phyloP scores from a whole-genome alignment of 2,329 filamentous ascomycete species.

The Pseudocercospora fuligena region DNA sequence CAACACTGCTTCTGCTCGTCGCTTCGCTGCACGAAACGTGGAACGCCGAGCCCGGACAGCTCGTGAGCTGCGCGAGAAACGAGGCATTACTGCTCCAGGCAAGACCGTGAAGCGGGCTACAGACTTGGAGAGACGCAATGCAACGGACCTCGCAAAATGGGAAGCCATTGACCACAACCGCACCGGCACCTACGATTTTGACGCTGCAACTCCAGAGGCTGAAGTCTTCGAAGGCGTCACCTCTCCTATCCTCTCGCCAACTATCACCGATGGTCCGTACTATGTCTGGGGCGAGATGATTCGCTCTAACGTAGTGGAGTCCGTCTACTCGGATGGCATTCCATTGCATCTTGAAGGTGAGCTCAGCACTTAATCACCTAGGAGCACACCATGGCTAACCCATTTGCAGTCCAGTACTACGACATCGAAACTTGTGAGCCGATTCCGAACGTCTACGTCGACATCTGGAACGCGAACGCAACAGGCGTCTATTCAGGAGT shows the following conservation, averaged over 20 bases:
- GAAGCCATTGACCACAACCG: constrained; percentile 40
- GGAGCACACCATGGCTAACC: neutral
- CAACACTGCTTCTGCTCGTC: constrained; percentile 16
- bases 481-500: constrained; percentile 53
- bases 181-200: constrained; percentile 34
- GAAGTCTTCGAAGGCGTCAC: constrained; percentile 36
- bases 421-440: constrained; percentile 51
- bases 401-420: constrained; percentile 46
- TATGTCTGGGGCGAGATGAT: constrained; percentile 46
- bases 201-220: constrained; percentile 22
- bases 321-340: constrained; percentile 48
- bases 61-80: constrained; percentile 22
- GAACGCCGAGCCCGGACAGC: constrained; percentile 23
- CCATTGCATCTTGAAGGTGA: constrained; percentile 45
- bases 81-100: constrained; percentile 22
- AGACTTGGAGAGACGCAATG: constrained; percentile 25
- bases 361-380: neutral
- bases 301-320: constrained; percentile 49
- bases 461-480: constrained; percentile 54
- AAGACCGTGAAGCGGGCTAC: constrained; percentile 23
- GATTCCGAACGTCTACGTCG: constrained; percentile 48
- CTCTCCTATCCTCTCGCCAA: constrained; percentile 35
- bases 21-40: constrained; percentile 19
- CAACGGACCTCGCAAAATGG: constrained; percentile 37
- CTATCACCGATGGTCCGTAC: constrained; percentile 36